Evolutionary conservation across 805 yeast species (phyloP).

Genomic region (Debaryomyces prosopidis): DNA sequence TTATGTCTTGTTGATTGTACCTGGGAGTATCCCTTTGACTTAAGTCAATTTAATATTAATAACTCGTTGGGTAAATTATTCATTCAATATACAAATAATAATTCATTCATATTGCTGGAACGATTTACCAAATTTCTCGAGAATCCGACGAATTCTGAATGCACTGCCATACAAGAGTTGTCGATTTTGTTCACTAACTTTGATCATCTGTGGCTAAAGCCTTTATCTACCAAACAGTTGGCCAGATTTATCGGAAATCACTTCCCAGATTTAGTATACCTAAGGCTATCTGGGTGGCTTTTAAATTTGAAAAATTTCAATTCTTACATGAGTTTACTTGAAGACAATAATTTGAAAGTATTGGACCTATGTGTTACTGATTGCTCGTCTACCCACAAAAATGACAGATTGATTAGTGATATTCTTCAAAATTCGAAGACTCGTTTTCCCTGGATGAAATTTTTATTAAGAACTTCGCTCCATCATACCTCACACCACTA

Average conservation of each 20-base stretch:
- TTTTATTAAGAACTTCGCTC: not conserved
- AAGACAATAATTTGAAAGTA: constrained; percentile 6
- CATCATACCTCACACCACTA: too few relatives aligned
- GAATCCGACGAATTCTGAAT: constrained; percentile 15
- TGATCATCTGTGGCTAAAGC: constrained; percentile 8
- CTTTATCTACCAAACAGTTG: constrained; percentile 8
- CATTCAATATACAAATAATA: constrained; percentile 25
- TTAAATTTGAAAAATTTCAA: constrained; percentile 12
- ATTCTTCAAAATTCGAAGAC: constrained; percentile 4
- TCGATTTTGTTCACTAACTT: constrained; percentile 2
- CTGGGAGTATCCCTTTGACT: constrained; percentile 58
- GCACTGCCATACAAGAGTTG: constrained; percentile 5
- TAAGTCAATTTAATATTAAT: constrained; percentile 33
- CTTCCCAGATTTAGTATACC: constrained; percentile 15
- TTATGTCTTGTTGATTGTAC: constrained; percentile 45
- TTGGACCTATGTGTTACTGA: constrained; percentile 11
- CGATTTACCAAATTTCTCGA: constrained; percentile 32
- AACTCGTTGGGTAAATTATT: constrained; percentile 21
- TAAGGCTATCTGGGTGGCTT: constrained; percentile 24
- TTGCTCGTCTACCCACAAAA: not conserved
- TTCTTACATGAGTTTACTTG: constrained; percentile 2
- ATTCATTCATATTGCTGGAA: constrained; percentile 38
- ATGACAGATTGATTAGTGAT: constrained; percentile 4
- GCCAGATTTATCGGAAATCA: constrained; percentile 1
- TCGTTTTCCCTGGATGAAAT: constrained; percentile 5